phyloP scores from a whole-genome alignment of 2,329 filamentous ascomycete species.

The Pseudogymnoascus sp. region DNA sequence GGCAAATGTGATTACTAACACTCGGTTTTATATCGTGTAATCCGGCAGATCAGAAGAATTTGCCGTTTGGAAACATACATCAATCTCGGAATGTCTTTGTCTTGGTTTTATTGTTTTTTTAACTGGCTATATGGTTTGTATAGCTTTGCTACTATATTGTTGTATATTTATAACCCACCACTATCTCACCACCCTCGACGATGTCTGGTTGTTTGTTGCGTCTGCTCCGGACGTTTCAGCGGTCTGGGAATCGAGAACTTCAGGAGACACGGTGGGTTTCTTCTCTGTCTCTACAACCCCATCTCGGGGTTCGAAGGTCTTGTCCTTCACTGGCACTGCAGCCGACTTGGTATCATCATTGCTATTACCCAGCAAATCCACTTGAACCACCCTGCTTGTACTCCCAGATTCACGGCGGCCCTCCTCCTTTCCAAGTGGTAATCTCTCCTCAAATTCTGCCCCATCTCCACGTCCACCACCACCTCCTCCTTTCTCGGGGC shows the following conservation, averaged over 20 bases:
- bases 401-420: neutral
- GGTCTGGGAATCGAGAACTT: neutral
- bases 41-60: too few species aligned
- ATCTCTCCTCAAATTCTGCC: neutral
- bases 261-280: neutral
- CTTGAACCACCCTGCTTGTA: neutral
- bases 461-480: neutral
- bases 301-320: neutral
- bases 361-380: neutral
- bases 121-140: neutral
- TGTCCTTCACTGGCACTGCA: neutral
- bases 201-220: neutral
- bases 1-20: neutral
- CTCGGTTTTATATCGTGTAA: too few species aligned
- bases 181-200: neutral
- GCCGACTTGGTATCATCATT: neutral
- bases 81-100: neutral
- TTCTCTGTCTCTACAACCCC: neutral
- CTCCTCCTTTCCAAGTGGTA: neutral
- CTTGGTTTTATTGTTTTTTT: neutral
- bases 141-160: neutral
- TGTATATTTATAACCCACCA: neutral
- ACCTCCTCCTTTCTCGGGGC: neutral
- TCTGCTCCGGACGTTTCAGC: neutral
- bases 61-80: too few species aligned